phyloP scores from a whole-genome alignment of 1,284 basidiomycete species.

The Heterobasidion irregulare region DNA sequence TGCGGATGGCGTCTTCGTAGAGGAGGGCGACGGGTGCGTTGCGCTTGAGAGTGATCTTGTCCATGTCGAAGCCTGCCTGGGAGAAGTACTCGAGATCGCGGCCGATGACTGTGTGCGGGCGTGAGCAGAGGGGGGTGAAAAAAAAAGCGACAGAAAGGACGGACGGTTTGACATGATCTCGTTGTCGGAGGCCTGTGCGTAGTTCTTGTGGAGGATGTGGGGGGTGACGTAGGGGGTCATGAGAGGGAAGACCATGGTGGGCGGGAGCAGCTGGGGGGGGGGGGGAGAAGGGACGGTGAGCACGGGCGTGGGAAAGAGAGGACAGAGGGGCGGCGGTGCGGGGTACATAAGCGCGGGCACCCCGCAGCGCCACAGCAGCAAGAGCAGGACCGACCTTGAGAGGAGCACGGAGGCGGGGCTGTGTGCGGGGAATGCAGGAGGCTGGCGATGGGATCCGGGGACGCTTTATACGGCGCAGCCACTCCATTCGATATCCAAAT shows the following conservation, averaged over 20 bases:
- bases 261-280: neutral
- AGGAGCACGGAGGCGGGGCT: neutral
- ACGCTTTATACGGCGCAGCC: constrained; percentile 1
- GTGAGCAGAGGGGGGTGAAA: constrained; percentile 7
- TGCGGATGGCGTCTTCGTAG: constrained; percentile 97
- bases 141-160: constrained; percentile 17
- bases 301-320: neutral
- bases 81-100: constrained; percentile 97
- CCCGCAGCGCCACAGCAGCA: too few relatives aligned
- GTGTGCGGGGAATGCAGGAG: neutral
- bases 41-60: constrained; percentile 81
- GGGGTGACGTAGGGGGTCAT: constrained; percentile 78
- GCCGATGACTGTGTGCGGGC: constrained; percentile 59
- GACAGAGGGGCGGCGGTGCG: neutral
- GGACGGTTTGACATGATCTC: constrained; percentile 53
- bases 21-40: constrained; percentile 93
- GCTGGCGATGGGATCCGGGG: neutral
- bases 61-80: constrained; percentile 98
- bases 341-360: too few relatives aligned
- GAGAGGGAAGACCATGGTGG: constrained; percentile 47
- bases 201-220: constrained; percentile 77
- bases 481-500: constrained; percentile 1
- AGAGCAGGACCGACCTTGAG: too few relatives aligned
- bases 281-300: neutral
- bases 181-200: constrained; percentile 63